These are phyloP conservation scores for Eutrema salsugineum DNA, from an alignment of 441 rosid species.

Conservation along the genomic window DNA sequence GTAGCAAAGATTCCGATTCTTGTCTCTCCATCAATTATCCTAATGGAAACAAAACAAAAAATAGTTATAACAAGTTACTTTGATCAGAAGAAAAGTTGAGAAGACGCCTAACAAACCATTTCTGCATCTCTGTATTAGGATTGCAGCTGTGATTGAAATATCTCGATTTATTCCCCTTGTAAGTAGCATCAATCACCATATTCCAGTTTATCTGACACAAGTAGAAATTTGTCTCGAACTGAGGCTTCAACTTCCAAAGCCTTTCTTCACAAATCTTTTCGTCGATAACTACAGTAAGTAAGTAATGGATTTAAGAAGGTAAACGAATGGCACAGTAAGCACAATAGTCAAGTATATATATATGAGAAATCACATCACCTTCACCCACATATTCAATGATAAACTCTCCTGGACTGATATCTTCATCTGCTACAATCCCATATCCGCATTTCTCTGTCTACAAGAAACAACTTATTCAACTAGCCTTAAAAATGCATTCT, in stretches of 20 bases:
- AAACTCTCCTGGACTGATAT: constrained; percentile 81
- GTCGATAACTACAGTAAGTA: constrained; percentile 64
- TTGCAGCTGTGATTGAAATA: constrained; percentile 89
- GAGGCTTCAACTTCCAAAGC: constrained; percentile 85
- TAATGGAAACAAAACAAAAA: constrained; percentile 19
- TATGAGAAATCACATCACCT: constrained; percentile 41
- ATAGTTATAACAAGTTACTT: not conserved
- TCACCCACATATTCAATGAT: constrained; percentile 95
- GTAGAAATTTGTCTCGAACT: constrained; percentile 84
- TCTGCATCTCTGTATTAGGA: constrained; percentile 94
- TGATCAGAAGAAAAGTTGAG: not conserved
- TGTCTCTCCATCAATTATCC: constrained; percentile 96
- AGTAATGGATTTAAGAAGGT: not conserved
- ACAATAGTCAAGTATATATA: not conserved
- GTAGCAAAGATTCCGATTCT: constrained; percentile 90
- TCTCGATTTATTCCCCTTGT: constrained; percentile 94
- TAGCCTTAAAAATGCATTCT: not conserved
- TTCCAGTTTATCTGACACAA: constrained; percentile 85
- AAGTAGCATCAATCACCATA: constrained; percentile 91
- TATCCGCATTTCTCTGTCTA: constrained; percentile 97
- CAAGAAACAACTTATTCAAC: constrained; percentile 44
- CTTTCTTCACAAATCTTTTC: constrained; percentile 91
- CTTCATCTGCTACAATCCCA: constrained; percentile 89
- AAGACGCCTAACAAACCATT: constrained; percentile 53
- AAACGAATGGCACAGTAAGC: not conserved